Percentiles rank a stretch among this genome's conserved stretches.
These are phyloP conservation scores for Sphagnum contortum DNA, from an alignment of 225 moss, liverwort and hornwort species.

Conservation along the genomic window DNA sequence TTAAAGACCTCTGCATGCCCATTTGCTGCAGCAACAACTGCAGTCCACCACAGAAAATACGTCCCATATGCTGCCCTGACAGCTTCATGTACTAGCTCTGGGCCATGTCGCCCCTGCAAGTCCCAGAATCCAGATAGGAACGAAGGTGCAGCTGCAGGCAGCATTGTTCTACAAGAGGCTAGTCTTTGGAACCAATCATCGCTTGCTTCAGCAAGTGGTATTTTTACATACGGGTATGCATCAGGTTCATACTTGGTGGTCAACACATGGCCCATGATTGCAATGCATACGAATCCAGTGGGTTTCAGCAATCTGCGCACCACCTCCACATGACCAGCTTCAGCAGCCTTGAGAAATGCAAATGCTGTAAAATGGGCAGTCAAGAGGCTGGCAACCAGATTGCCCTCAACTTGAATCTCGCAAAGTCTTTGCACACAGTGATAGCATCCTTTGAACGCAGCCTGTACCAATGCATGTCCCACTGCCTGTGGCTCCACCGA, in stretches of 20 bases:
- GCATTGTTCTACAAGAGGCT: constrained; percentile 12
- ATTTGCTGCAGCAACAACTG: constrained; percentile 27
- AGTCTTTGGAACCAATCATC: constrained; percentile 37
- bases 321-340: constrained; percentile 22
- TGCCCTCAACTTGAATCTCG: constrained; percentile 22
- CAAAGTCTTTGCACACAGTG: constrained; percentile 27
- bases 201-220: constrained; percentile 10
- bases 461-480: constrained; percentile 36
- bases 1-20: constrained; percentile 27
- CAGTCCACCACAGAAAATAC: constrained; percentile 29
- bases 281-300: not conserved
- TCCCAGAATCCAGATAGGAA: constrained; percentile 39
- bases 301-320: constrained; percentile 21
- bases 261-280: not conserved
- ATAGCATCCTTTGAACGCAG: constrained; percentile 20
- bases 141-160: constrained; percentile 13
- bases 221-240: constrained; percentile 27
- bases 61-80: constrained; percentile 24
- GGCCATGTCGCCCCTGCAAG: constrained; percentile 27
- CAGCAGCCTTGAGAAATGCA: constrained; percentile 35
- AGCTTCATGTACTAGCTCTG: constrained; percentile 24
- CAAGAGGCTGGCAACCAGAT: constrained; percentile 19
- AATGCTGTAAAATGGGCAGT: constrained; percentile 22
- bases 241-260: not conserved
- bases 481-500: constrained; percentile 20